Evolutionary conservation across 257 asterid species (phyloP).

Genomic region (Plantago major): DNA sequence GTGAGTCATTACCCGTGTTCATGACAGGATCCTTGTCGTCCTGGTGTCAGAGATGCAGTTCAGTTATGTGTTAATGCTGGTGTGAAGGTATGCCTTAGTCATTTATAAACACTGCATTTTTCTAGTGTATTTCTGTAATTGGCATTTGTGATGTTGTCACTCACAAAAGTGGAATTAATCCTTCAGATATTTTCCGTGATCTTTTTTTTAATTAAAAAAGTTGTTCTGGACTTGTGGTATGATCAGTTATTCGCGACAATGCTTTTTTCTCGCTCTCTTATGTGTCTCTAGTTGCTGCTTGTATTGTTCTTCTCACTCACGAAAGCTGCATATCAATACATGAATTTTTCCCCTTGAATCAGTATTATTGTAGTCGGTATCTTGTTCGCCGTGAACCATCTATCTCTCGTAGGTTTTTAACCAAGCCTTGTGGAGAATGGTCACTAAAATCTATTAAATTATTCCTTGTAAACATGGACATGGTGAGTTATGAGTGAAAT

Average conservation of each 20-base stretch:
- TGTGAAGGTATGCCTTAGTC: slow-evolving; percentile 54
- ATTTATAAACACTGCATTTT: background rate
- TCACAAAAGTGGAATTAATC: background rate
- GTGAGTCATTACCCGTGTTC: slow-evolving; percentile 7
- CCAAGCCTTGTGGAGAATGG: too few relatives aligned
- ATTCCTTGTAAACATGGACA: too few relatives aligned
- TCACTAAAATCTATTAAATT: too few relatives aligned
- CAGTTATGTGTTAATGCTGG: slow-evolving; percentile 77
- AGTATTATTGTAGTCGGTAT: too few relatives aligned
- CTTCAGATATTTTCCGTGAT: background rate
- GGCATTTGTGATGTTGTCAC: background rate
- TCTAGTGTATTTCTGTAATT: slow-evolving; percentile 7
- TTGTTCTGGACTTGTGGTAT: background rate
- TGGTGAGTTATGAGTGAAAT: too few relatives aligned
- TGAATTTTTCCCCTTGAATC: too few relatives aligned
- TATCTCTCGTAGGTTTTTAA: too few relatives aligned
- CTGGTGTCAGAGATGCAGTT: slow-evolving; percentile 77
- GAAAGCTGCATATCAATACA: too few relatives aligned
- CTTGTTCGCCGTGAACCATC: too few relatives aligned
- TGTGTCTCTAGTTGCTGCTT: too few relatives aligned
- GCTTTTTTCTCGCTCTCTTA: background rate
- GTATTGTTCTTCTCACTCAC: too few relatives aligned
- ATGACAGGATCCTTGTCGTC: slow-evolving; percentile 90
- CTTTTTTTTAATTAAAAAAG: background rate
- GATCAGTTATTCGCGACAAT: background rate